Evolutionary conservation across 2,329 filamentous ascomycete genomes (phyloP).

Genomic region (Huntiella bhutanensis): DNA sequence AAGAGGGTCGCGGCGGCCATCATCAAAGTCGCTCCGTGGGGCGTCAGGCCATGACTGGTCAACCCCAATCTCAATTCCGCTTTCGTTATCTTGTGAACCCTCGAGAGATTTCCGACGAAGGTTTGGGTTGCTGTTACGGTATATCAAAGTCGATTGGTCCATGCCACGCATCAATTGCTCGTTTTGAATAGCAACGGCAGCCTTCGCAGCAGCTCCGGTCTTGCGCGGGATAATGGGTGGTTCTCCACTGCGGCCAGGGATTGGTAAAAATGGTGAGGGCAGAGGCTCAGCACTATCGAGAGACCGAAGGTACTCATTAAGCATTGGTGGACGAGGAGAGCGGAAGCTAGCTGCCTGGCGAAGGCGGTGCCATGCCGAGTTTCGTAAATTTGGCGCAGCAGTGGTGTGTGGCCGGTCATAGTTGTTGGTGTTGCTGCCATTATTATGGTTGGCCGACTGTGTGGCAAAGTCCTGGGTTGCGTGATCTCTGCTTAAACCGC

Average conservation of each 20-base stretch:
- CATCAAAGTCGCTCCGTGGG: constrained; percentile 24
- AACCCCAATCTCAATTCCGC: background rate
- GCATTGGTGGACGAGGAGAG: constrained; percentile 27
- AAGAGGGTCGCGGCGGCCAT: constrained; percentile 33
- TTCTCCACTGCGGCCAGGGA: constrained; percentile 31
- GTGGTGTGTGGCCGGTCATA: constrained; percentile 2
- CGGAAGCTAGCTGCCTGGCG: constrained; percentile 33
- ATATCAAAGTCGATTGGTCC: background rate
- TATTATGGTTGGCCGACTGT: no score
- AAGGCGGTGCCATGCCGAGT: constrained; percentile 29
- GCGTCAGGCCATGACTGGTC: background rate
- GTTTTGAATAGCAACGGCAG: constrained; percentile 40
- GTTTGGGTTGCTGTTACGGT: background rate
- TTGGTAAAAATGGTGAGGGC: constrained; percentile 15
- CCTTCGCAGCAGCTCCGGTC: constrained; percentile 41
- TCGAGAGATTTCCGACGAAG: constrained; percentile 15
- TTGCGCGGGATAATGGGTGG: constrained; percentile 42
- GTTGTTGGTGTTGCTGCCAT: no score
- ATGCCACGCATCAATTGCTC: constrained; percentile 19
- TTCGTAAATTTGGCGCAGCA: background rate
- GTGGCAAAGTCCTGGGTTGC: no score
- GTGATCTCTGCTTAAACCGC: background rate
- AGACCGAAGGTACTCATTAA: constrained; percentile 13
- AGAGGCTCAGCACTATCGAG: constrained; percentile 12
- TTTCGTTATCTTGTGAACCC: background rate